Evolutionary conservation across 2,329 filamentous ascomycete genomes (phyloP), one percentile per base, ranked within the genome.

Genomic region (Trichoderma lentiforme): DNA sequence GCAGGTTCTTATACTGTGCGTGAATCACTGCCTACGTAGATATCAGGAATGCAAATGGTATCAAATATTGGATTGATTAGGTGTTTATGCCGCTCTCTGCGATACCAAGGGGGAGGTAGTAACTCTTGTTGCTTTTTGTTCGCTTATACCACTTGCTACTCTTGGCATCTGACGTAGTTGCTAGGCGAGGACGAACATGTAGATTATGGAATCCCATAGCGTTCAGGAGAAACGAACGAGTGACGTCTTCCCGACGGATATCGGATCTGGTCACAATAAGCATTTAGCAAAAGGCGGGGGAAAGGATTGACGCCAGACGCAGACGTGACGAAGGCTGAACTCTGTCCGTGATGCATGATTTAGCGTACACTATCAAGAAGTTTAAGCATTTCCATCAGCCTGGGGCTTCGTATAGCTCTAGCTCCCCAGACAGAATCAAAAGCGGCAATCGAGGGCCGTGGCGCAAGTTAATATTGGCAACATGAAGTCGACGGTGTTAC

Each of bases 291-390:
- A 69, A 39, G 65, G 65, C 65, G 65, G 65, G 65, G 65, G 21
- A 36, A 47, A 61, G 21, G 7, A 6, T 26, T 69, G 36, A 58
- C 34, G 65, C 53, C 26, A 30, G 15, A 11, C 24, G 57, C 18
- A 47, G 56, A 34, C 26, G 57, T 69, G 65, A 69, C 36, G 56
- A 68, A 69, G 26, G 53, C 56, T 24, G 56, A 69, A 69, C 65
- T 57, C 58, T 69, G 28, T 18, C 39, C 28, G 34, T 15, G 64
- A 58, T 67, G 64, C 64, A 43, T 43, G 64, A 58, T 30, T 30
- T 58, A 67, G 51, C 51, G 32, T 57, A 15, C 21, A 14, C 24
- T 30, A 43, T 43, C 24, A 28, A 15, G 60, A 64, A 43, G 26
- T 51, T 51, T 47, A 51, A 51, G 15, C 58, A 62, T 39, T 21